Percentiles rank a stretch among this genome's conserved stretches.
Conservation (phyloP, 2,329 filamentous ascomycete species). For the Colletotrichum spinosum region DNA sequence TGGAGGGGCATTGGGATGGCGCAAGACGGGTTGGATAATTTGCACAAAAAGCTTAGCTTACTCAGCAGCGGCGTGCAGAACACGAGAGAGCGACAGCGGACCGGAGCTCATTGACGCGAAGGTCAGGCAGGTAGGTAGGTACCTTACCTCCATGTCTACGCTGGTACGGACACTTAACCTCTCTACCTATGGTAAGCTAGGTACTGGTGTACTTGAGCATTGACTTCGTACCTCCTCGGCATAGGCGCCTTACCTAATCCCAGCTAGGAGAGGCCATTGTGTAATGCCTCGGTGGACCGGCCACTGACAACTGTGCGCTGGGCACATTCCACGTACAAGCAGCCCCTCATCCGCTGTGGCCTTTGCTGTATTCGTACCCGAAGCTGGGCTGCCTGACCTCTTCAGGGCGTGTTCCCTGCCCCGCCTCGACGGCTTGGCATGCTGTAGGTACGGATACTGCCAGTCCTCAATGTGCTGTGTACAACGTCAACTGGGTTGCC, state of each 20-base stretch:
- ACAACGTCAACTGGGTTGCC: too few relatives aligned
- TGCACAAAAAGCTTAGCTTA: constrained; percentile 5
- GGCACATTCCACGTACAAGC: too few relatives aligned
- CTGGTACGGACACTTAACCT: not conserved
- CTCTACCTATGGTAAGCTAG: not conserved
- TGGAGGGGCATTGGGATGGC: constrained; percentile 35
- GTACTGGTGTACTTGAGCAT: too few relatives aligned
- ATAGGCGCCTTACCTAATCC: too few relatives aligned
- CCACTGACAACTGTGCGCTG: too few relatives aligned
- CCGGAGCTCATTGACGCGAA: constrained; percentile 14
- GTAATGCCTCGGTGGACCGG: too few relatives aligned
- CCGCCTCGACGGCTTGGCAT: constrained; percentile 33
- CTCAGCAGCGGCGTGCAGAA: constrained; percentile 10
- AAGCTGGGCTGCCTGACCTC: constrained; percentile 20
- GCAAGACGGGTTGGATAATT: constrained; percentile 18
- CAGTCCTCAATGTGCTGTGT: too few relatives aligned
- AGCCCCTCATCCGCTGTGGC: too few relatives aligned
- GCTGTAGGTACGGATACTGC: too few relatives aligned
- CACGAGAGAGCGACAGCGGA: constrained; percentile 33
- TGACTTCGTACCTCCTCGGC: too few relatives aligned
- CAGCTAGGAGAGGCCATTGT: too few relatives aligned
- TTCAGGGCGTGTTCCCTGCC: constrained; percentile 30
- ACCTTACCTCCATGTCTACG: constrained; percentile 6
- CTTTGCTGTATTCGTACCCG: constrained; percentile 13
- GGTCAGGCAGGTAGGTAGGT: constrained; percentile 11